Evolutionary conservation across 1,139 yeast genomes (phyloP), one percentile per base, ranked within the genome.

Genomic region (Candida neerlandica): DNA sequence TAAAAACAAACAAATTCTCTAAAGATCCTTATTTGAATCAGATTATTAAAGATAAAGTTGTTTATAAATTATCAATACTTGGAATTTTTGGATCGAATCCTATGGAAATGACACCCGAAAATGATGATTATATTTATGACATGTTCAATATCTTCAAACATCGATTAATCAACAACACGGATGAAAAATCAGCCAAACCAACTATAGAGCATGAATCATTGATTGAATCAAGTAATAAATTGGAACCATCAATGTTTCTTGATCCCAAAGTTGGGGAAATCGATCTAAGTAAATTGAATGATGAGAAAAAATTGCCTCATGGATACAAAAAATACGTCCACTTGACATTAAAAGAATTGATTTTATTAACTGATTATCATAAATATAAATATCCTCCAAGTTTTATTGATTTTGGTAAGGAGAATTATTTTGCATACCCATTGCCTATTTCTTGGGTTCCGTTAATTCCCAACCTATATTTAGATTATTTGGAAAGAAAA

Each of bases 371-470:
- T 9, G 63, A 62, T 39, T 48, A 56, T 18, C 63, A 61, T 41
- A 61, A 59, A 44, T 63, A 61, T 48, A 59, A 56, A 30, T 55
- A 58, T 21, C 63, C 67, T 1, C 63, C 70, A 3, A 66, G 75
- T 43, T 66, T 66, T 48, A 48, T 70, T 15, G 58, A 58, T 43
- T 57, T 67, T 18, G 67, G 64, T 15, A 62, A 61, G 23, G 61
- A 58, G 6, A 50, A 55, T 3, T 56, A 55, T 40, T 72, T 71
- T 43, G 59, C 66, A 18, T 70, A 72, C 49, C 64, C 70, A 0
- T 62, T 76, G 19, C 81, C 81, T 0, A 58, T 70, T 41, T 63
- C 71, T 6, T 76, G 81, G 81, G 58, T 66, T 1, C 77, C 79
- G 1, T 56, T 76, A 16, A 62, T 70, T 6, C 64, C 70, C 2